Percentiles rank a stretch among this genome's conserved stretches.
phyloP scores from a whole-genome alignment of 192 early-diverging fungal species.

The Coemansia umbellata region DNA sequence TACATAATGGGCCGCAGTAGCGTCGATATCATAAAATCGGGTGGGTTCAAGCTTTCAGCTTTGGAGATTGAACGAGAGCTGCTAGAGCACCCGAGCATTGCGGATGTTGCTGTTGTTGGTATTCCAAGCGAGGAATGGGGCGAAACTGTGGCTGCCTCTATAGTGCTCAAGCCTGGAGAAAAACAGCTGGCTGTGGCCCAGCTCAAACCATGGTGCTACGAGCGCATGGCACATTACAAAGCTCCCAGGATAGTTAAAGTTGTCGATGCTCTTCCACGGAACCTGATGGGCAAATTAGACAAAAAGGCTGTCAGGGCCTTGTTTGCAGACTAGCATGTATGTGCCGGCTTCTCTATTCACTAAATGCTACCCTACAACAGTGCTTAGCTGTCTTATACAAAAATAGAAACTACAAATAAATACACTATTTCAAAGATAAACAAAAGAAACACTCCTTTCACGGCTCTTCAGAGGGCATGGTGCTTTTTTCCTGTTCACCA shows the following conservation, averaged over 20 bases:
- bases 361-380: no score
- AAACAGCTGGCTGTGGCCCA: slow-evolving; percentile 14
- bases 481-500: no score
- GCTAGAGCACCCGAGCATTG: slow-evolving; percentile 56
- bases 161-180: slow-evolving; percentile 45
- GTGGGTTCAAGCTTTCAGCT: slow-evolving; percentile 83
- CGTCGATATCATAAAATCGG: slow-evolving; percentile 85
- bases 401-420: no score
- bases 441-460: no score
- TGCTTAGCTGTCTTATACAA: no score
- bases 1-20: slow-evolving; percentile 76
- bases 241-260: slow-evolving; percentile 56
- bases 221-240: slow-evolving; percentile 72
- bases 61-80: slow-evolving; percentile 82
- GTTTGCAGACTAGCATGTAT: slow-evolving; percentile 31
- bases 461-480: neutral
- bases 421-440: no score
- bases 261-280: slow-evolving; percentile 65
- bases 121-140: slow-evolving; percentile 74
- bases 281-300: slow-evolving; percentile 87
- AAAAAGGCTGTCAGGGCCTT: slow-evolving; percentile 67
- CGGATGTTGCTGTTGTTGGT: slow-evolving; percentile 73
- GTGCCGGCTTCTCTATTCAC: neutral
- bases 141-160: slow-evolving; percentile 65
- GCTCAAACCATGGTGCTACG: slow-evolving; percentile 55